Evolutionary conservation across 2,329 filamentous ascomycete species (phyloP), one percentile per base, ranked within the genome.

Genomic region (Hymenoscyphus scutula): DNA sequence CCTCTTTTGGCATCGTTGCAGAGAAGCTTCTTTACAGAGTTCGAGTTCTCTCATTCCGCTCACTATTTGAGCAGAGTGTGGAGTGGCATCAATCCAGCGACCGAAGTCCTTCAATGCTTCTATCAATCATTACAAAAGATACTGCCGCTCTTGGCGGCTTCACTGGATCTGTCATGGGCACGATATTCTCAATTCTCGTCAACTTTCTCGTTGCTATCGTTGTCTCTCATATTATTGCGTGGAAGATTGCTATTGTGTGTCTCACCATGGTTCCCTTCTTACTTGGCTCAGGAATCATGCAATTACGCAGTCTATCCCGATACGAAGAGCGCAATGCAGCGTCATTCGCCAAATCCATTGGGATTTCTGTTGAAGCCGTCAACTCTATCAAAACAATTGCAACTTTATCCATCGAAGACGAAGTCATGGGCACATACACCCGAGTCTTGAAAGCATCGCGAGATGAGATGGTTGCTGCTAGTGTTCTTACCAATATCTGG

Each of bases 11-110:
- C 1, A 77, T 78, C 62, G 78, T 85, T 0, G 83, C 87, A 0
- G 88, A 91, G 71, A 86, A 86, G 64, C 76, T 89, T 0, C 77
- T 90, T 1, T 89, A 86, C 74, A 82, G 79, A 38, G 82, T 90
- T 87, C 85, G 0, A 84, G 41, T 59, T 6, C 23, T 53, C 6
- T 59, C 57, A 23, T 53, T 90, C 72, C 81, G 85, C 2, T 84
- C 87, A 0, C 74, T 90, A 1, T 82, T 89, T 58, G 79, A 85
- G 64, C 87, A 90, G 72, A 84, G 86, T 64, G 75, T 89, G 34
- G 81, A 88, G 62, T 91, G 88, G 89, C 89, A 92, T 69, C 84
- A 91, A 72, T 87, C 87, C 0, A 80, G 84, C 29, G 81, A 80
- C 7, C 82, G 88, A 27, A 87, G 81, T 1, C 87, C 89, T 0